Base-by-base conservation (phyloP, 257 asterid species). In the Przewalskia tangutica region DNA sequence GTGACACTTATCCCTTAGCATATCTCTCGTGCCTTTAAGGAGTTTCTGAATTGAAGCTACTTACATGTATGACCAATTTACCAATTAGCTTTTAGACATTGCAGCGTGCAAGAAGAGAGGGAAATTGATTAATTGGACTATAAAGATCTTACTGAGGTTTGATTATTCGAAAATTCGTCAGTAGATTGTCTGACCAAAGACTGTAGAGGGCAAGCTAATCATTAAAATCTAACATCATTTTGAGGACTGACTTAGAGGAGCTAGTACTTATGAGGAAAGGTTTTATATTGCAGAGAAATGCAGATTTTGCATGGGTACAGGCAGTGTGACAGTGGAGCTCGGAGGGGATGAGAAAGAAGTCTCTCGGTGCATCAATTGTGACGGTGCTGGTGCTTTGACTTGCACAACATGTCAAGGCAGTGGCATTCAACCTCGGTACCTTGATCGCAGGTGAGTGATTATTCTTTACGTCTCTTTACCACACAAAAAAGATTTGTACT, bases 391-490 rank as follows among this genome's bases (percentile, higher is more conserved):
- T 82, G 88, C 97, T 20, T 88, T 94, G 87, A 92, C 99, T 3
- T 95, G 99, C 97, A 92, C 99, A 70, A 95, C 98, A 11, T 95
- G 99, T 89, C 99, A 95, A 89, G 99, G 99, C 81, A 94, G 91
- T 65, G 99, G 99, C 85, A 94, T 95, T 81, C 99, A 95, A 84
- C 99, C 99, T 50, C 92, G 99, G 8, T 95, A 95, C 83, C 99
- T 95, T 60, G 99, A 95, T 82, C 98, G 99, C 88, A 94, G 99
- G 99, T 94, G 83, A 82, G 77, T 9, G 6, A 59, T 17, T 58
- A 44, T 27, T 27, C 32, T 27, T 27, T 27, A 27, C 32, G 1
- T 2, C 4, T 44, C 58, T 71, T 44, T 71, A 11, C 58, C 32
- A 27, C 32, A 27, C 32, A 27, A 27, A 27, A 27, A 2, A 27